phyloP scores from a whole-genome alignment of 2,329 filamentous ascomycete genomes.

The Zymoseptoria brevis region DNA sequence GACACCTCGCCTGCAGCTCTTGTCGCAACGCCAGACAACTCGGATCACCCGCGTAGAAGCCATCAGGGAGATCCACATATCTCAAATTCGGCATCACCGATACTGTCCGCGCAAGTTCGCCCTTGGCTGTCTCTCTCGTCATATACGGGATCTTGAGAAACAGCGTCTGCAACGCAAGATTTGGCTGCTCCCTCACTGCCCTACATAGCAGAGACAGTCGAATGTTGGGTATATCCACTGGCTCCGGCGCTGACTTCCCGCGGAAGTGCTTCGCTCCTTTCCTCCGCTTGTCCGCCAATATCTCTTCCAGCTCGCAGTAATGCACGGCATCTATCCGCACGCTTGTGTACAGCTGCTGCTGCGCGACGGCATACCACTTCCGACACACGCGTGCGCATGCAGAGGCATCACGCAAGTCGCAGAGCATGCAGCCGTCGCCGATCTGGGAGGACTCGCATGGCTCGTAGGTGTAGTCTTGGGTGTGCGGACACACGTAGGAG shows the following conservation, averaged over 20 bases:
- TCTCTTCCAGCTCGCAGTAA: constrained; percentile 81
- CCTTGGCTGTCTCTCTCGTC: constrained; percentile 79
- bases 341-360: constrained; percentile 62
- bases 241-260: constrained; percentile 62
- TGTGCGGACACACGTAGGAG: constrained; percentile 73
- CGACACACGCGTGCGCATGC: constrained; percentile 68
- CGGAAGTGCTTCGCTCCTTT: constrained; percentile 38
- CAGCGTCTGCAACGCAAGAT: constrained; percentile 60
- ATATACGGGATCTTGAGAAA: constrained; percentile 90
- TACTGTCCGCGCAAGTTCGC: constrained; percentile 76
- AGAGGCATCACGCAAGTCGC: constrained; percentile 80
- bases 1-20: constrained; percentile 76
- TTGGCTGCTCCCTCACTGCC: constrained; percentile 70
- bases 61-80: constrained; percentile 86
- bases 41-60: constrained; percentile 73
- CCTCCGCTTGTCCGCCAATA: constrained; percentile 71
- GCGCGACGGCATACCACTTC: constrained; percentile 58
- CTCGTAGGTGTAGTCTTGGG: constrained; percentile 67
- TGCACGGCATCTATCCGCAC: constrained; percentile 91
- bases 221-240: constrained; percentile 68
- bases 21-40: constrained; percentile 68
- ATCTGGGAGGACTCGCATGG: constrained; percentile 73
- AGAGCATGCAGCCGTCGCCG: constrained; percentile 82
- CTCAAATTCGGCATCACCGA: constrained; percentile 76
- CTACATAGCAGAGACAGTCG: constrained; percentile 72